Base-by-base conservation (phyloP, 2,329 filamentous ascomycete species). In the Ascochyta rabiei region DNA sequence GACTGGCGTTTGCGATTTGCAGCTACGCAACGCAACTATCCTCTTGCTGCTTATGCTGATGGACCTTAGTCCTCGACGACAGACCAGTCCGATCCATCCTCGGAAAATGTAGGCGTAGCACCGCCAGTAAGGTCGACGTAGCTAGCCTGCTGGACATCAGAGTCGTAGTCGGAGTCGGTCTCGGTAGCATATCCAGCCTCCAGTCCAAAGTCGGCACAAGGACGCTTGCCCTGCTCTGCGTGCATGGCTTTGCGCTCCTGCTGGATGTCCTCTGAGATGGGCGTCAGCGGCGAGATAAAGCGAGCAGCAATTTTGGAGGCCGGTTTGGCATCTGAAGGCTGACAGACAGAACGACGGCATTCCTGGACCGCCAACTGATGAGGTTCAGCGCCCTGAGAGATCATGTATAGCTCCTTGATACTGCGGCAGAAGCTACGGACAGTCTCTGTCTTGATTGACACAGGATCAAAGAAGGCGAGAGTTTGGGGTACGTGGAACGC, bases 111-210 rank as follows among this genome's bases (percentile, higher is more conserved):
- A 4, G 52, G 46, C 1, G 57, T 49, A 10, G 42, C 45, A 18
- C 60, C 48, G 19, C 52, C 47, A 12, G 54, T 39, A 5, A 59
- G 34, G 24, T 59, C 50, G 21, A 48, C 34, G 33, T 50, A 50
- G n/a, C 23, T 46, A 16, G 21, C 30, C 9, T 34, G 24, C 16
- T 45, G 35, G 5, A 19, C 23, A 28, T 56, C 43, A 24, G 48
- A 52, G 6, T 61, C 55, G 8, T 21, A 40, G 4, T 60, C 51
- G 5, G 48, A 34, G 18, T 57, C 56, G 7, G 19, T 30, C 13
- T 56, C 46, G 13, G 19, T 26, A 8, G 53, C 52, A 13, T 30
- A 43, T 7, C 33, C 35, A 12, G 23, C 35, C 16, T 34, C n/a
- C 2, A 13, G 15, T 7, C 44, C 40, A 4, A 35, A 10, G 4